These are phyloP conservation scores for Nannochloropsis granulata DNA, from an alignment of 108 stramenopile genomes.

Conservation along the genomic window DNA sequence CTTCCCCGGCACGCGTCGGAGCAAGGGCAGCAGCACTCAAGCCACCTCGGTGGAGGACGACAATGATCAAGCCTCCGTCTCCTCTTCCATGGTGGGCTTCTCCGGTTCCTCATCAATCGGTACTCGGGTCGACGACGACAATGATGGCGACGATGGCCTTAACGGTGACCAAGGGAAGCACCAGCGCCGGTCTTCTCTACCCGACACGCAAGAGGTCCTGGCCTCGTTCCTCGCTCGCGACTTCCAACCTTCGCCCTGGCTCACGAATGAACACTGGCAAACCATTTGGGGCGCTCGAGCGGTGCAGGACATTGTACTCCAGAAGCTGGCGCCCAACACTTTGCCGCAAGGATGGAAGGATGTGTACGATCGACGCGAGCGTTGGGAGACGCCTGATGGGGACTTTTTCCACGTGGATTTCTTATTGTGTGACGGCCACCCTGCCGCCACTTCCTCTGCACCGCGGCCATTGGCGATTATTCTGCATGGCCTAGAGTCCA, in stretches of 20 bases:
- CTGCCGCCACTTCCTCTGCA: background rate
- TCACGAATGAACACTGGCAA: background rate
- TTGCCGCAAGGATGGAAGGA: background rate
- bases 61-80: background rate
- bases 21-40: too few relatives aligned
- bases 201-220: background rate
- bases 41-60: background rate
- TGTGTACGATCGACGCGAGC: conserved; percentile 15
- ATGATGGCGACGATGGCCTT: background rate
- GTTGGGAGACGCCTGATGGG: conserved; percentile 28
- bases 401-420: conserved; percentile 29
- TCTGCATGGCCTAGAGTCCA: conserved; percentile 25
- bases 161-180: too few relatives aligned
- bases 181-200: background rate
- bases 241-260: background rate
- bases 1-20: too few relatives aligned
- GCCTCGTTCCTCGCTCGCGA: background rate
- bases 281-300: background rate
- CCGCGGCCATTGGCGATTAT: conserved; percentile 10
- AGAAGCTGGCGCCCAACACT: background rate
- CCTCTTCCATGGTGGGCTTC: background rate
- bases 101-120: background rate
- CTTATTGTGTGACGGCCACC: background rate
- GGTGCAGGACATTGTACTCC: background rate
- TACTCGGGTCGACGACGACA: background rate